Evolutionary conservation across 768 basidiomycete species (phyloP).

Genomic region (Leccinum subgranulosum): DNA sequence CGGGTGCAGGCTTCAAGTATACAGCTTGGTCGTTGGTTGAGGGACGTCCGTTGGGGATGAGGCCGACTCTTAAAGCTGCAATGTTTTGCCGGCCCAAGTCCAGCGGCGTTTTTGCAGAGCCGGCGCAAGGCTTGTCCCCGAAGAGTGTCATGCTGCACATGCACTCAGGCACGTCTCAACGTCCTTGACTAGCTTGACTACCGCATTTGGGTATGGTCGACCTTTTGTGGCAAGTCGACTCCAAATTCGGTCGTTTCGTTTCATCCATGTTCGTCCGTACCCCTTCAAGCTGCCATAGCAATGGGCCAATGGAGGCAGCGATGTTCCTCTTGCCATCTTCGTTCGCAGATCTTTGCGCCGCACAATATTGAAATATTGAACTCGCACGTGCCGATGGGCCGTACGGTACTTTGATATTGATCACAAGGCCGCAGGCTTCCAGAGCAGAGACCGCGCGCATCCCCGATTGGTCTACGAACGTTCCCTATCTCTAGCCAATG

Average conservation of each 20-base stretch:
- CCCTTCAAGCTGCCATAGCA: background rate
- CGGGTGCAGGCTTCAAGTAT: background rate
- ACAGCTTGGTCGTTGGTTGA: background rate
- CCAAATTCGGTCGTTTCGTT: background rate
- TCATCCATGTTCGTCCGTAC: background rate
- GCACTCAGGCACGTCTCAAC: background rate
- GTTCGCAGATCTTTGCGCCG: background rate
- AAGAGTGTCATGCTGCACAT: background rate
- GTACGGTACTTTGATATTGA: background rate
- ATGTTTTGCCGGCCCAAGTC: background rate
- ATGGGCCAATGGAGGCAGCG: background rate
- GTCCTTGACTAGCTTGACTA: background rate
- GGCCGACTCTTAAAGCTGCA: background rate
- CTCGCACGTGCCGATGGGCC: background rate
- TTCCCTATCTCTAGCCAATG: conserved; percentile 17
- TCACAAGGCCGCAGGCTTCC: background rate
- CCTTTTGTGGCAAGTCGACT: background rate
- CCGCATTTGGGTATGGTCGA: background rate
- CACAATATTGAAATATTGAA: no score
- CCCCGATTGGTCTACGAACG: conserved; percentile 17
- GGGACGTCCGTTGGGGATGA: background rate
- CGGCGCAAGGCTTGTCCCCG: background rate
- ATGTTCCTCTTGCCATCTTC: background rate
- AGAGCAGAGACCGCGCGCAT: no score
- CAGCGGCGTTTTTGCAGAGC: background rate